A percentile compares a stretch with the other conserved stretches of the same genome.
Evolutionary conservation across 176 grass and related monocot genomes (phyloP).

Genomic region (Carex cristatella): DNA sequence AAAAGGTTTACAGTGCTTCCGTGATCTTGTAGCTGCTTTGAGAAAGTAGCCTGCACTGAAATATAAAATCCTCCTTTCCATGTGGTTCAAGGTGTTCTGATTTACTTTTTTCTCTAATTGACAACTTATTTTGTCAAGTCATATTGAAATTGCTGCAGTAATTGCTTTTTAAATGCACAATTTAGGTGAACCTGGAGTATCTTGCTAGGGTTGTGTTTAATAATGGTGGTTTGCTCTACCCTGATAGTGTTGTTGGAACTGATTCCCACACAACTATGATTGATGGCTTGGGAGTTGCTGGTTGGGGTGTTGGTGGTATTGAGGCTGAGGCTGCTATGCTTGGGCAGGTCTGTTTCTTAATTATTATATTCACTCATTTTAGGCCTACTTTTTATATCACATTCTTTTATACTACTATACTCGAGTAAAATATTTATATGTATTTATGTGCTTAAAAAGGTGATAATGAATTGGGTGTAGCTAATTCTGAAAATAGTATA

Average conservation of each 20-base stretch:
- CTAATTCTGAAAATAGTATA: neutral
- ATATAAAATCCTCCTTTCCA: neutral
- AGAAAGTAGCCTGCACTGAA: neutral
- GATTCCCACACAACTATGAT: slow-evolving; percentile 98
- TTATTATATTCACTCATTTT: neutral
- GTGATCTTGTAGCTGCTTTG: neutral
- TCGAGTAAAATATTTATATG: neutral
- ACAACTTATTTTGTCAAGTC: neutral
- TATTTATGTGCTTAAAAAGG: neutral
- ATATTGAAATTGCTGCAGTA: neutral
- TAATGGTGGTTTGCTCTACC: slow-evolving; percentile 85
- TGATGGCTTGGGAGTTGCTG: slow-evolving; percentile 94
- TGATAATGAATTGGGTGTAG: neutral
- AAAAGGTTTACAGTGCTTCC: neutral
- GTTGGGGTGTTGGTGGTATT: slow-evolving; percentile 97
- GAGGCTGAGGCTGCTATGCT: slow-evolving; percentile 97
- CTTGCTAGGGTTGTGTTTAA: slow-evolving; percentile 92
- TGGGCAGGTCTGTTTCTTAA: slow-evolving; percentile 56
- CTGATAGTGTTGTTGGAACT: slow-evolving; percentile 86
- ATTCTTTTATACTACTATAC: neutral
- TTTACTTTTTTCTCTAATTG: neutral
- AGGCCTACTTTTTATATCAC: neutral
- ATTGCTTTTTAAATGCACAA: neutral
- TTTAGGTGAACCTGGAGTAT: slow-evolving; percentile 94
- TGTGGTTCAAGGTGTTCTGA: neutral